Base-by-base conservation (phyloP, 352 stramenopile species). In the Globisporangium ultimum region DNA sequence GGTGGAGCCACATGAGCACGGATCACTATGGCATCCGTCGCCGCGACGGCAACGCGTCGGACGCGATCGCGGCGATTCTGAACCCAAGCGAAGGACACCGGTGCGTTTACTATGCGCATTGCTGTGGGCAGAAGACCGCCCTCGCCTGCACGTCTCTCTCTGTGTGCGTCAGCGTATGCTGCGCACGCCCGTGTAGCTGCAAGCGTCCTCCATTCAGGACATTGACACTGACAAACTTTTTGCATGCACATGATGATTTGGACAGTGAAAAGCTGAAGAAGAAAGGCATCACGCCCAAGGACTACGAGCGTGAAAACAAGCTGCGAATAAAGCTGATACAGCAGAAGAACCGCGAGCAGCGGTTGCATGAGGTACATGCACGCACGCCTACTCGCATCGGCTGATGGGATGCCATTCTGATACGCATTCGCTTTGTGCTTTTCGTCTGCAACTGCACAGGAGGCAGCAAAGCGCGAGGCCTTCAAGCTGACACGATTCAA, bases 401-500 rank as follows among this genome's bases (percentile, higher is more conserved):
- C 34, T 17, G 21, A 22, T 20, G 18, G 15, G 22, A 43, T 36
- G 22, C 11, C 9, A 18, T 42, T 8, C 11, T 22, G 48, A 24
- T 4, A 21, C 13, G 12, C 17, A n/a, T 8, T 18, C 13, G 40
- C 1, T 15, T 45, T 6, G 40, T 17, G 38, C 11, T 18, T 45
- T 24, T 36, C 40, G 38, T 40, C 21, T 41, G 17, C 22, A 6
- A 45, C 13, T 10, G 24, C 45, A 28, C 51, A 87, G 77, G 75
- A 78, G 11, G 62, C 58, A 22, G 42, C 66, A 9, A 51, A 66
- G 17, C 72, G 63, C 3, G 67, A 88, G 49, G 64, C 67, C 10
- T 91, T 91, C 69, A 91, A 89, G 60, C 61, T 91, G 7, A 74
- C 71, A 36, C 79, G 64, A 53, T 91, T 91, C 54, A 89, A 89